These are phyloP conservation scores for Puccinia hordei DNA, from an alignment of 1,284 basidiomycete species.

Conservation along the genomic window DNA sequence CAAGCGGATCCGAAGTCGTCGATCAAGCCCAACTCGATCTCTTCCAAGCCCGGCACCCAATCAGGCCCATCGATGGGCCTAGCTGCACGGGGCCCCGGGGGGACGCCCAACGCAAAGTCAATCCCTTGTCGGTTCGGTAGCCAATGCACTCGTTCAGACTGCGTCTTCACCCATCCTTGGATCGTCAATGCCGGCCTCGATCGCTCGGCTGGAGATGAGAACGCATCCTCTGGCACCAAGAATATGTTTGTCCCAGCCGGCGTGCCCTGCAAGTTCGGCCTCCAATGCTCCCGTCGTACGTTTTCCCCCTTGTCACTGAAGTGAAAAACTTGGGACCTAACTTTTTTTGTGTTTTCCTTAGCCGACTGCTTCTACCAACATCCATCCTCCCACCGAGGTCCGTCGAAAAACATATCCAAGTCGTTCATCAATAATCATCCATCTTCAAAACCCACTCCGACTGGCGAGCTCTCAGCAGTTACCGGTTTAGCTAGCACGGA, in stretches of 20 bases:
- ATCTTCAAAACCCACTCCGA: background rate
- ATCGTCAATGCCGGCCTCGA: constrained; percentile 13
- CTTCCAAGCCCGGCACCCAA: background rate
- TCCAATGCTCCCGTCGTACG: constrained; percentile 25
- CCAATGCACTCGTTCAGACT: constrained; percentile 43
- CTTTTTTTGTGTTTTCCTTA: constrained; percentile 6
- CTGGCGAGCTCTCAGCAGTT: background rate
- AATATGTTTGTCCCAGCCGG: background rate
- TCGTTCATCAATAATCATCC: constrained; percentile 22
- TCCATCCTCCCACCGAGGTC: constrained; percentile 9
- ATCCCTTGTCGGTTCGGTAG: constrained; percentile 47
- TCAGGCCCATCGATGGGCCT: background rate
- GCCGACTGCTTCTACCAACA: constrained; percentile 46
- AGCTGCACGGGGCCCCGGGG: background rate
- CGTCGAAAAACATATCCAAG: constrained; percentile 48
- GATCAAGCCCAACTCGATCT: constrained; percentile 5
- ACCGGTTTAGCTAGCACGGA: background rate
- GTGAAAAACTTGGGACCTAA: background rate
- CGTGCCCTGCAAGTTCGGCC: constrained; percentile 4
- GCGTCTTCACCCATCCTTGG: constrained; percentile 41
- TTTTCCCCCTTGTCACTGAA: background rate
- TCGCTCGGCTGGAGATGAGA: background rate
- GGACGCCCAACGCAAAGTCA: constrained; percentile 1
- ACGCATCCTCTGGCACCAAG: background rate
- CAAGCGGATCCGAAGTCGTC: constrained; percentile 48